Evolutionary conservation across 1,284 basidiomycete genomes (phyloP), one percentile per base, ranked within the genome.

Genomic region (Anthracocystis setariae): DNA sequence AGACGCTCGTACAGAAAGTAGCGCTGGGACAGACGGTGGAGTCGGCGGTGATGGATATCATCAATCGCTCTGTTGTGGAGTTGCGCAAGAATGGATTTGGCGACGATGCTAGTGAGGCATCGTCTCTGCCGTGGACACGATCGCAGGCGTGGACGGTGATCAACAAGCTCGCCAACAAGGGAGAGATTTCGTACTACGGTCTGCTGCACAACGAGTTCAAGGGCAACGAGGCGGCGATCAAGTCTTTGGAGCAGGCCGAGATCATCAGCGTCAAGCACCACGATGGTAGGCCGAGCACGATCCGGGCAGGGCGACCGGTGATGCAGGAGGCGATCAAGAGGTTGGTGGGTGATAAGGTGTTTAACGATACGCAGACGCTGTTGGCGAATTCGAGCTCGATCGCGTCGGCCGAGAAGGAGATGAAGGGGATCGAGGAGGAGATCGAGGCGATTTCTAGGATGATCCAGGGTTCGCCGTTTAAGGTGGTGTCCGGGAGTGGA

Each of bases 51-150:
- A 56, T 71, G 29, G 71, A 82, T 40, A 80, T 78, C 75, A 89
- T 96, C 73, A 84, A 85, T 35, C 88, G 90, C 38, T 90, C 89
- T 32, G 89, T 93, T 8, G 87, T 89, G 42, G 94, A 96, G 83
- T 85, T 97, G 46, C 87, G 92, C 46, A 97, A 97, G 86, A 90
- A 88, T 53, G 92, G 92, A 0, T 98, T 97, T 80, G 95, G 93
- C 0, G 94, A 97, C 77, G 94, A 95, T 79, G 46, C 64, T 17
- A 91, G 93, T 51, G 94, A 96, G 78, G 90, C 91, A 3, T 93
- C 92, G 83, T 86, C 83, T 47, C 84, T 96, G 23, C 86, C 89
- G 0, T 98, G 95, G 95, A 88, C 89, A 8, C 87, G 91, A 44
- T 90, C 91, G 53, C 93, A 98, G 82, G 93, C 89, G 0, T 98